Base-by-base conservation (phyloP, 768 basidiomycete genomes). In the Phaeotremella fagi region DNA sequence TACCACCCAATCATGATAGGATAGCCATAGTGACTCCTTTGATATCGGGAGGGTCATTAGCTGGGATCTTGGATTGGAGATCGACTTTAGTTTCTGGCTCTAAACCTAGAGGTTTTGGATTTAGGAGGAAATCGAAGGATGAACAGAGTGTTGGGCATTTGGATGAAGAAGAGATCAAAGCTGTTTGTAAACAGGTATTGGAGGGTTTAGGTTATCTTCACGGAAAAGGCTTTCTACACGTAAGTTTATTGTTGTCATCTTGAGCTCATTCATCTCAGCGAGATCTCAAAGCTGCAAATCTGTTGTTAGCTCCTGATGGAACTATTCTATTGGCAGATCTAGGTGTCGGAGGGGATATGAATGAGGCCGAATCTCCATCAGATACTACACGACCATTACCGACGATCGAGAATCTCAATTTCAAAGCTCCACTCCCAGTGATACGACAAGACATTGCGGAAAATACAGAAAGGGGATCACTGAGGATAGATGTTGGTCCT, bases 231-330 rank as follows among this genome's bases (percentile, higher is more conserved):
- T 60, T 60, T 49, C n/a, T 61, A 5, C 48, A 63, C 41, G 68
- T 67, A 26, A 48, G 68, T 61, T 2, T 16, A 2, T n/a, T n/a
- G n/a, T n/a, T n/a, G n/a, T n/a, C n/a, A n/a, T n/a, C n/a, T n/a
- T n/a, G n/a, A n/a, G n/a, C n/a, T n/a, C n/a, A n/a, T n/a, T n/a
- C n/a, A n/a, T n/a, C n/a, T n/a, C 88, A 97, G 70, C 83, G 92
- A 24, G 92, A 97, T 67, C 74, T 97, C 64, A 97, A 97, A 75
- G 89, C 90, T 3, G 92, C 89, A 12, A 97, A 97, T 68, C 79
- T 97, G 9, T 84, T 97, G 45, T 82, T 94, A 48, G 90, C 92
- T 61, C 86, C 52, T 1, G 71, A 73, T 44, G 75, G 72, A 15
- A 75, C 74, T 0, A 88, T 95, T 27, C 81, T 97, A 2, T 76